These are phyloP conservation scores for Lasiodiplodia gonubiensis DNA, from an alignment of 2,329 filamentous ascomycete genomes.

Conservation along the genomic window DNA sequence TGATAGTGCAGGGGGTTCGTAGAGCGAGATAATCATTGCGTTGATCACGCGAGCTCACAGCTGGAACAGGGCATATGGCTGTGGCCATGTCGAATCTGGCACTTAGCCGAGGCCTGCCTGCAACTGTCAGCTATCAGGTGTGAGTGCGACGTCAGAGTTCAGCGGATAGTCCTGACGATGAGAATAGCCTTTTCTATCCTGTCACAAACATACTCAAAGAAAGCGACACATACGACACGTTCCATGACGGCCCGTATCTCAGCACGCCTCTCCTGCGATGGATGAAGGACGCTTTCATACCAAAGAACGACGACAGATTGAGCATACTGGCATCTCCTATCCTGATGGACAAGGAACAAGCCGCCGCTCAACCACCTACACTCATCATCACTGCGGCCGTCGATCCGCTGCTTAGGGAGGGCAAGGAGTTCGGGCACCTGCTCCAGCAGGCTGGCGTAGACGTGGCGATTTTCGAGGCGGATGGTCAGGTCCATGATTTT, in stretches of 20 bases:
- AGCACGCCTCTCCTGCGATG: neutral
- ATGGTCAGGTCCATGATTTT: conserved; percentile 17
- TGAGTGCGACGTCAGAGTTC: neutral
- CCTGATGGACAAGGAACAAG: conserved; percentile 10
- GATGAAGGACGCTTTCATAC: conserved; percentile 20
- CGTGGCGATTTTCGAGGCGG: conserved; percentile 18
- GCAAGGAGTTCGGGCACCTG: conserved; percentile 16
- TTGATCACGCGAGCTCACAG: neutral
- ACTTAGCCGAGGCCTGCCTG: neutral
- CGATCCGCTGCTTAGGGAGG: conserved; percentile 4
- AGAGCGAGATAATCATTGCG: neutral
- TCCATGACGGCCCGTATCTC: conserved; percentile 15
- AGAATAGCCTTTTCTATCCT: conserved; percentile 12
- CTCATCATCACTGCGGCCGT: conserved; percentile 21
- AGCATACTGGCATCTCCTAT: conserved; percentile 1
- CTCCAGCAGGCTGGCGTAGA: conserved; percentile 16
- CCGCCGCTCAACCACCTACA: conserved; percentile 9
- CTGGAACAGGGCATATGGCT: conserved; percentile 6
- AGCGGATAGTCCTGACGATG: neutral
- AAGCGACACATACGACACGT: conserved; percentile 11
- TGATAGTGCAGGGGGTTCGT: conserved; percentile 15
- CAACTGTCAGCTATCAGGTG: conserved; percentile 9
- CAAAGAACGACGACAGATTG: conserved; percentile 7
- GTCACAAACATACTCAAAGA: neutral
- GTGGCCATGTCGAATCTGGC: neutral